Evolutionary conservation across 208 protist species (phyloP).

Genomic region (Endotrypanum monterogeii): DNA sequence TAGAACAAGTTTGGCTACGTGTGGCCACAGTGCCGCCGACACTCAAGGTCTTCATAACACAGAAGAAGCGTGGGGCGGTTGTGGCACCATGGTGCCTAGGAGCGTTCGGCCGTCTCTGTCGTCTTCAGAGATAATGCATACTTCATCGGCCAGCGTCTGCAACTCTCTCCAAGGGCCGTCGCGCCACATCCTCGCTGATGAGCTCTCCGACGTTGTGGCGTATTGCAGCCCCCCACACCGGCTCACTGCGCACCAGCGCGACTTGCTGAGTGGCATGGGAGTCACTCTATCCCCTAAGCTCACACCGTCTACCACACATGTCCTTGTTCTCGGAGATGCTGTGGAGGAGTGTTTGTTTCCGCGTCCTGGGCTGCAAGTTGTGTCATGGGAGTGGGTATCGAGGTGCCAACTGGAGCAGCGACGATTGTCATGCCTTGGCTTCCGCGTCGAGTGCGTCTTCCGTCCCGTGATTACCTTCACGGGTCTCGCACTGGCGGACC

Average conservation of each 20-base stretch:
- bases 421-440: constrained; percentile 35
- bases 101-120: constrained; percentile 18
- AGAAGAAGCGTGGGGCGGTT: background rate
- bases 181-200: constrained; percentile 13
- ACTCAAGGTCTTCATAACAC: background rate
- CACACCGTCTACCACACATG: constrained; percentile 52
- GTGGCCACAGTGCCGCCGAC: background rate
- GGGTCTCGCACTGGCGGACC: constrained; percentile 33
- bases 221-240: constrained; percentile 22
- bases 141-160: background rate
- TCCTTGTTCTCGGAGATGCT: constrained; percentile 31
- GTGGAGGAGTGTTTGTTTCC: constrained; percentile 46
- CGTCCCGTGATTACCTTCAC: constrained; percentile 58
- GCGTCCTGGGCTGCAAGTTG: constrained; percentile 57
- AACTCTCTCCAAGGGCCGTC: constrained; percentile 2
- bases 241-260: constrained; percentile 15
- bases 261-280: constrained; percentile 25
- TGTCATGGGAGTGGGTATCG: constrained; percentile 56
- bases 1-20: constrained; percentile 2
- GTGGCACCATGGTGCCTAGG: constrained; percentile 1
- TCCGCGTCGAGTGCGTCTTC: constrained; percentile 39
- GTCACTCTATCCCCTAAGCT: constrained; percentile 18
- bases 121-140: constrained; percentile 16
- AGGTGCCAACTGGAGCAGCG: constrained; percentile 39
- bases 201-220: constrained; percentile 43